Base-by-base conservation (phyloP, 257 asterid species). In the Scutellaria galericulata region DNA sequence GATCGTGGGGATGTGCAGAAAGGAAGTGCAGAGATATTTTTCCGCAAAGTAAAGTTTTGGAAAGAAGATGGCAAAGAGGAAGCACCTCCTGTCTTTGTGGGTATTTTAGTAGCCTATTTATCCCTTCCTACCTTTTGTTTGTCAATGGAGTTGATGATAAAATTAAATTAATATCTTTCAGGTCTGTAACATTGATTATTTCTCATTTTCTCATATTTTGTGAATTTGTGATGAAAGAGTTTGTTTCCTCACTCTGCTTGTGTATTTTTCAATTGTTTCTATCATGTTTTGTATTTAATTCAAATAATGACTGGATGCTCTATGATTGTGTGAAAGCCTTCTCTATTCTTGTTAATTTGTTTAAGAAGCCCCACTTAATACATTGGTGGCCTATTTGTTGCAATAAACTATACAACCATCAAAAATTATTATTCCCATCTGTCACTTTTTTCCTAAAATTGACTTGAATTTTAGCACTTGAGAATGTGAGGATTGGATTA, bases 1-100 rank as follows among this genome's bases (percentile, higher is more conserved):
- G 99, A 88, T 74, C 90, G 99, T 9, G 91, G 98, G 48, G 99
- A 95, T 83, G 91, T 95, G 69, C 96, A 85, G 60, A 95, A 95
- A 86, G 99, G 97, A 80, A 92, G 98, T 81, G 96, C 99, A 0
- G 99, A 95, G 86, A 85, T 88, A 48, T 95, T 95, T 80, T 95
- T 95, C 87, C 98, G 99, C 61, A 95, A 95, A 87, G 99, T 95
- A 4, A 95, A 95, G 88, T 95, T 95, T 79, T 92, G 99, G 99
- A 92, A 87, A 64, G 97, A 95, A 84, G 98, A 95, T 64, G 96
- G 91, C 68, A 92, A 90, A 78, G 99, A 87, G 85, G 99, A 95
- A 86, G 99, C 99, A 51, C 98, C 99, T 1, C 98, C 99, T 80
- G 90, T 92, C 76, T 95, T 95, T 92, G 99, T 95, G 90, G 85